Base-by-base conservation (phyloP, 177 flowering plant genomes). In the Telopea speciosissima region DNA sequence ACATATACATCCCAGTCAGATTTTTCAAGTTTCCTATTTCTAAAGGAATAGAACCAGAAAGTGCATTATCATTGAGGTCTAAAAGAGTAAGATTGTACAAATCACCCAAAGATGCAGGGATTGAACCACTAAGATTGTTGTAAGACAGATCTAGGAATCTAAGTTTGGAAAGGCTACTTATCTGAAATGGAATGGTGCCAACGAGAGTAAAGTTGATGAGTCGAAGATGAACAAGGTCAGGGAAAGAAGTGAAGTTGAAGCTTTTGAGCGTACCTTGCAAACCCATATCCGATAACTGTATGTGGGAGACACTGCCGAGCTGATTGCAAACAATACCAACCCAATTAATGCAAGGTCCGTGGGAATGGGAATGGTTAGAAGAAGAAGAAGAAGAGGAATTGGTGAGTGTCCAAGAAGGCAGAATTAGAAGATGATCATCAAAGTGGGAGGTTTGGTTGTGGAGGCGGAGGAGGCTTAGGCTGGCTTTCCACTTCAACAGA, bases 71-170 rank as follows among this genome's bases (percentile, higher is more conserved):
- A 16, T 0, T 4, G 8, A 63, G 12, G 4, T 31, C 31, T 63
- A 63, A 22, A 31, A 0, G 0, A 10, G 66, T 31, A 16, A 63
- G 22, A 22, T 28, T 28, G 44, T 36, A 28, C 66, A 63, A 17
- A 63, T 28, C 33, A 63, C 66, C 42, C 11, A 63, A 28, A 19
- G 66, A 63, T 25, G 22, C 11, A 63, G 66, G 66, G 42, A 63
- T 28, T 2, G 24, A 36, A 21, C 67, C 67, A 8, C 14, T 65
- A 23, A 65, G 24, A 10, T 65, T 65, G 17, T 65, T 65, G 25
- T 0, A 2, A 31, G 23, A 19, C 1, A 63, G 42, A 63, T 63
- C 42, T 28, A 63, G 66, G 44, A 2, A 28, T 4, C n/a, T 63
- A 3, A 63, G 42, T 5, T 16, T 63, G 42, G 66, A 28, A 63